Percentiles rank a stretch among this genome's conserved stretches.
Conservation (phyloP, 306 rosid species). For the Fagus crenata region DNA sequence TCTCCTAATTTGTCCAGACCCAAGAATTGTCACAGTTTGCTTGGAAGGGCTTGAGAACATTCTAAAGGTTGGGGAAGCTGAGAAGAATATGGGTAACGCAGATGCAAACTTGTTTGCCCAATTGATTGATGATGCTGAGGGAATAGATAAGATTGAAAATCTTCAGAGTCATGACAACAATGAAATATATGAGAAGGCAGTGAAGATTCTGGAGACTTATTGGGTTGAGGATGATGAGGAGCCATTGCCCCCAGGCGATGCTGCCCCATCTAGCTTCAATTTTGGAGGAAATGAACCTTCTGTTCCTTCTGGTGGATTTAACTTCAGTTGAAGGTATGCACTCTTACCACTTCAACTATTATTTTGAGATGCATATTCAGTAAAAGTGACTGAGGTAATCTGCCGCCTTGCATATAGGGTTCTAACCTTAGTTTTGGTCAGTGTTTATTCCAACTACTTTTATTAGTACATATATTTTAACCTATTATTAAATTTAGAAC, state of each 20-base stretch:
- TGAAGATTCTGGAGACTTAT: constrained; percentile 85
- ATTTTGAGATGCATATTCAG: background rate
- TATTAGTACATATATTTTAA: no score
- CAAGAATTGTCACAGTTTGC: constrained; percentile 88
- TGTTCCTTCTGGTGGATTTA: constrained; percentile 87
- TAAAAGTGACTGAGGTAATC: background rate
- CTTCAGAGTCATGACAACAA: constrained; percentile 88
- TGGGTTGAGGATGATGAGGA: constrained; percentile 92
- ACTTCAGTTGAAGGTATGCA: constrained; percentile 66
- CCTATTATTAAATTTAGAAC: no score
- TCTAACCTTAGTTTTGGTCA: background rate
- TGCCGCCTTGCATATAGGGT: background rate
- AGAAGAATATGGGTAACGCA: constrained; percentile 53
- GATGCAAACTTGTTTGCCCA: constrained; percentile 81
- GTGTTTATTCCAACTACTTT: background rate
- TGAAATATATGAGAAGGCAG: constrained; percentile 89
- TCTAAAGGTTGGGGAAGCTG: constrained; percentile 85
- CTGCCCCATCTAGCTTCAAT: constrained; percentile 55
- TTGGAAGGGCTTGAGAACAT: constrained; percentile 86
- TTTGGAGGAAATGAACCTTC: constrained; percentile 66
- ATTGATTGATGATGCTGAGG: constrained; percentile 86
- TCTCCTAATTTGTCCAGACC: constrained; percentile 89
- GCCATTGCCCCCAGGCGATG: constrained; percentile 65
- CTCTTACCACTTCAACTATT: background rate
- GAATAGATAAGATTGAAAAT: constrained; percentile 84